A percentile compares a stretch with the other conserved stretches of the same genome.
Evolutionary conservation across 208 protist genomes (phyloP).

Genomic region (Histomonas meleagridis): DNA sequence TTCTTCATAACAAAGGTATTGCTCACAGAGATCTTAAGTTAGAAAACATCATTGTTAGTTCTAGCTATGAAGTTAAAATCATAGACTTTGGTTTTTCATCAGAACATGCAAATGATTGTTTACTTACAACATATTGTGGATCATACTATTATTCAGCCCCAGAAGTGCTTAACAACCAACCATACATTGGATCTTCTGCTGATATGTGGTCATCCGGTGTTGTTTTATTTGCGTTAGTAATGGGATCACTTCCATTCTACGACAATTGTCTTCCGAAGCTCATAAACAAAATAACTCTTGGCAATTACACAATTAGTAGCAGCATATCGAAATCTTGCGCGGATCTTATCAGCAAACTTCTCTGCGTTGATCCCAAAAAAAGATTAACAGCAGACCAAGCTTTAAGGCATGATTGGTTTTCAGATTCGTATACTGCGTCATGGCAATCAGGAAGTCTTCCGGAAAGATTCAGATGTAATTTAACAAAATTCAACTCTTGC

Average conservation of each 20-base stretch:
- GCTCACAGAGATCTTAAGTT: background rate
- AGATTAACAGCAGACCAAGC: background rate
- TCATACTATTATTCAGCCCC: slow-evolving; percentile 40
- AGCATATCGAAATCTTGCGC: background rate
- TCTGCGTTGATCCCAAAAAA: background rate
- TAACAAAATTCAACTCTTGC: no score
- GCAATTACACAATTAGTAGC: background rate
- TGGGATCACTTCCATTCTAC: background rate
- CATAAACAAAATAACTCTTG: background rate
- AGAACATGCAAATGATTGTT: background rate
- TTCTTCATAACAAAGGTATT: background rate
- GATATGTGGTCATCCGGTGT: slow-evolving; percentile 39
- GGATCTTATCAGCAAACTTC: background rate
- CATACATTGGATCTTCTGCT: background rate
- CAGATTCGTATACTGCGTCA: no score
- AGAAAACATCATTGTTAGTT: background rate
- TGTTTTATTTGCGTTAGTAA: slow-evolving; percentile 39
- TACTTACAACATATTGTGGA: slow-evolving; percentile 35
- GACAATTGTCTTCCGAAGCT: background rate
- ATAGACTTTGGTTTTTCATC: slow-evolving; percentile 40
- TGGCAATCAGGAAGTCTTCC: no score
- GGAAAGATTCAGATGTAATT: no score
- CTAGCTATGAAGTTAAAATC: slow-evolving; percentile 32
- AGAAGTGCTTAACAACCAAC: slow-evolving; percentile 26
- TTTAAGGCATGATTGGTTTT: no score